Evolutionary conservation across 1,284 basidiomycete species (phyloP).

Genomic region (Porogramme epimiltina): DNA sequence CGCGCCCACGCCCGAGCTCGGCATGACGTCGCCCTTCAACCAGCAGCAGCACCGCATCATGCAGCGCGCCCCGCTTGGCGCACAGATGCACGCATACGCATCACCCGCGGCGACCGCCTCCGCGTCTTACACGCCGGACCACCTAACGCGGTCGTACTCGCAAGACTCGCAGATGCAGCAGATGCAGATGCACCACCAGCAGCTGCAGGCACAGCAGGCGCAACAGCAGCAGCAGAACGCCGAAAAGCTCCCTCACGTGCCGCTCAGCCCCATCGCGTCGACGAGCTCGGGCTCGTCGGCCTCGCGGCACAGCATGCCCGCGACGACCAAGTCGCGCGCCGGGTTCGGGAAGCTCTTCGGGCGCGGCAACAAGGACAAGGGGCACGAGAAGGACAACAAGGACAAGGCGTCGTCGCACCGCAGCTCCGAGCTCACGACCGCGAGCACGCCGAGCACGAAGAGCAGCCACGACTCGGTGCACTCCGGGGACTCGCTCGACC

Average conservation of each 20-base stretch:
- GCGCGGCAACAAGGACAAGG: no score
- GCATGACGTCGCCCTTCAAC: neutral
- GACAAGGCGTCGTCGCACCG: conserved; percentile 1
- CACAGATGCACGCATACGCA: no score
- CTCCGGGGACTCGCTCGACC: conserved; percentile 26
- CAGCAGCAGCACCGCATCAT: conserved; percentile 1
- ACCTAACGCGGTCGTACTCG: no score
- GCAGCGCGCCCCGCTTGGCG: neutral
- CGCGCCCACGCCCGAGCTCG: neutral
- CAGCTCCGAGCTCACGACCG: conserved; percentile 5
- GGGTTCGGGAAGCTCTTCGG: conserved; percentile 20
- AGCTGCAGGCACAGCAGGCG: no score
- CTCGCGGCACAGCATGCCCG: neutral
- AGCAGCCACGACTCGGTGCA: conserved; percentile 3
- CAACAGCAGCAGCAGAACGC: no score
- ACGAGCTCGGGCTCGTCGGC: neutral
- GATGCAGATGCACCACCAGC: no score
- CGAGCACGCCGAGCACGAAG: conserved; percentile 10
- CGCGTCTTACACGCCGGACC: no score
- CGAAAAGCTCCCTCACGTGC: neutral
- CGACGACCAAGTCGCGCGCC: neutral
- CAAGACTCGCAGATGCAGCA: no score
- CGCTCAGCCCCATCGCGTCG: neutral
- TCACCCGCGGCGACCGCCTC: no score
- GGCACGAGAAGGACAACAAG: conserved; percentile 4